Base-by-base conservation (phyloP, 139 green algal genomes). In the Mesostigma viride region DNA sequence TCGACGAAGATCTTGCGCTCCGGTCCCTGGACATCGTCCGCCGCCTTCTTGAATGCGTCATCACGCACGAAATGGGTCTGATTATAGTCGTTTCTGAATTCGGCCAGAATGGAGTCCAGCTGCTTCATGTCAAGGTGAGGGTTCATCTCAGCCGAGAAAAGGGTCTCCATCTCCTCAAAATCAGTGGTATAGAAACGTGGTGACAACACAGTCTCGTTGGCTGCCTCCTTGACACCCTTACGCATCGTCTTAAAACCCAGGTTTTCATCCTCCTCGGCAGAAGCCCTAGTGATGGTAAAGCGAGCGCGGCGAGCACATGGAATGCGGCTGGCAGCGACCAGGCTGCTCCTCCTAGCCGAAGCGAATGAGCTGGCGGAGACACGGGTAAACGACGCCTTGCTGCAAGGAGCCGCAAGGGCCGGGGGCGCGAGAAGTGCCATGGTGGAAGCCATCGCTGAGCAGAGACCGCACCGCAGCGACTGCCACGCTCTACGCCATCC, bases 21-120 rank as follows among this genome's bases (percentile, higher is more conserved):
- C 22, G 82, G 69, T 36, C 91, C 91, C 57, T 83, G 58, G 61
- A 95, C 91, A 58, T 87, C 87, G 64, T 95, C 88, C 26, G 91
- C 91, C 3, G 90, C 90, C 33, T 67, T 80, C 81, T 93, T 92
- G 83, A 99, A 99, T 58, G 82, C 86, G 40, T 94, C 84, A 64
- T 96, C 97, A 40, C 93, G 84, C 35, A 99, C 93, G 77, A 99
- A 99, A 81, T 99, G 93, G 24, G 76, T 87, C 81, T 97, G 90
- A 84, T 99, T 99, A 84, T 98, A 99, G 80, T 99, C 93, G 31
- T 85, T 82, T 72, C 85, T 79, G 84, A 99, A 99, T 81, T 99
- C 93, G 5, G 84, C 30, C 26, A 80, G 76, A 32, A 77, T 51
- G 8, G 78, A 31, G 11, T 91, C 77, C 31, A 97, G 74, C 83